A percentile compares a stretch with the other conserved stretches of the same genome.
Evolutionary conservation across 2,329 filamentous ascomycete species (phyloP).

Genomic region (Ascochyta lentis): DNA sequence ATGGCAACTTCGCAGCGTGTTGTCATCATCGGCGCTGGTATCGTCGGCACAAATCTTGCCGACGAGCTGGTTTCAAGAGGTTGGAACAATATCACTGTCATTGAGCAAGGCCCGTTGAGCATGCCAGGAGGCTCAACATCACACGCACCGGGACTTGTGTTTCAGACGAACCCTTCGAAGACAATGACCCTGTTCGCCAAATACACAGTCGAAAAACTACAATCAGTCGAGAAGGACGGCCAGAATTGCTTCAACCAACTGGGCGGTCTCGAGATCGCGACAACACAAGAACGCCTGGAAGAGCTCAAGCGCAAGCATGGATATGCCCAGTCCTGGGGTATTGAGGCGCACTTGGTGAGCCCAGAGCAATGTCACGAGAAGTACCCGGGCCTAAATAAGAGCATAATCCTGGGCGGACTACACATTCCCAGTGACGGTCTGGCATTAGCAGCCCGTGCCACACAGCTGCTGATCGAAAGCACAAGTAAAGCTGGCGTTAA

Average conservation of each 20-base stretch:
- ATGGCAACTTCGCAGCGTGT: constrained; percentile 47
- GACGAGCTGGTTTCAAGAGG: constrained; percentile 68
- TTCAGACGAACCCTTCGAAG: constrained; percentile 66
- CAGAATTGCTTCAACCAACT: constrained; percentile 67
- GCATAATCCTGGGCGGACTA: constrained; percentile 64
- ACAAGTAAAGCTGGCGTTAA: constrained; percentile 64
- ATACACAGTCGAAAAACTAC: constrained; percentile 68
- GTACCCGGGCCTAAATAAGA: constrained; percentile 63
- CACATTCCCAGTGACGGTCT: constrained; percentile 68
- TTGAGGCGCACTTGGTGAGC: constrained; percentile 61
- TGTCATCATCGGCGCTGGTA: constrained; percentile 63
- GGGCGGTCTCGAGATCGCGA: constrained; percentile 68
- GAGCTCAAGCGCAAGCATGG: constrained; percentile 69
- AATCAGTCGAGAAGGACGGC: constrained; percentile 55
- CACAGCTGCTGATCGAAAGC: constrained; percentile 65
- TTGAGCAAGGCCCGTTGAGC: constrained; percentile 68
- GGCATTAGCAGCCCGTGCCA: constrained; percentile 66
- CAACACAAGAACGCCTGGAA: constrained; percentile 63
- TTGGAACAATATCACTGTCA: constrained; percentile 68
- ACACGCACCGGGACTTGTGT: constrained; percentile 69
- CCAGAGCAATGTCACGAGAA: constrained; percentile 60
- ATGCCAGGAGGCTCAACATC: constrained; percentile 72
- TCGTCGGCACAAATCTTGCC: constrained; percentile 69
- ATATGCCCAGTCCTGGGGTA: constrained; percentile 66
- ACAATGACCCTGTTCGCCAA: constrained; percentile 65